These are phyloP conservation scores for Pyronema omphalodes DNA, from an alignment of 495 filamentous ascomycete species.

Conservation along the genomic window DNA sequence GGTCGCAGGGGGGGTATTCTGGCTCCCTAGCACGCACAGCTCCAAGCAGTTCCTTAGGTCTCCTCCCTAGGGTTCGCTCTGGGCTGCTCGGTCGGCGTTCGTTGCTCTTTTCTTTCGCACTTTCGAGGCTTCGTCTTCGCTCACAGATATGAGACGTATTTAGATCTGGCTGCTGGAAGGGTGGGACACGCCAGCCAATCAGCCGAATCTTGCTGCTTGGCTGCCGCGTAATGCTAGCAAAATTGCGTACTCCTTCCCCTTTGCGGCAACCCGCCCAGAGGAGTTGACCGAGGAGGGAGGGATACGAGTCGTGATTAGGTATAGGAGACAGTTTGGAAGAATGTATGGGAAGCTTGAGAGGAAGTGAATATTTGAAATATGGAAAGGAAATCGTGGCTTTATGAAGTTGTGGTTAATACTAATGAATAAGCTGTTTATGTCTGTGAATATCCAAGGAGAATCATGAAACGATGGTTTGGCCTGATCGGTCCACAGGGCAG, in stretches of 20 bases:
- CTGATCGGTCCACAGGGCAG: too few species aligned
- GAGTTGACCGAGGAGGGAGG: neutral
- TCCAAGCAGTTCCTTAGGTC: too few species aligned
- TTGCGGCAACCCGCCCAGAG: neutral
- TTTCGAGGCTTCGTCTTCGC: neutral
- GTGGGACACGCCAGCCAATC: neutral
- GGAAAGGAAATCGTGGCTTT: too few species aligned
- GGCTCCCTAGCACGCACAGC: too few species aligned
- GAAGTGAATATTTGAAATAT: too few species aligned
- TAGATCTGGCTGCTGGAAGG: neutral
- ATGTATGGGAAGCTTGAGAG: too few species aligned
- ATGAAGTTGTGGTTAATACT: too few species aligned
- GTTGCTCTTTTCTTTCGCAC: neutral
- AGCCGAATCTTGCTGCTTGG: neutral
- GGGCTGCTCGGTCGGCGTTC: neutral
- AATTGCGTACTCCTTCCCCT: constrained; percentile 3
- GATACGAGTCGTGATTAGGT: neutral
- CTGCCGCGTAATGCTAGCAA: constrained; percentile 3
- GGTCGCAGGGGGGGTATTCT: too few species aligned
- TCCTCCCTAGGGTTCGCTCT: neutral
- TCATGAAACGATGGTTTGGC: too few species aligned
- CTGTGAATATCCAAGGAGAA: too few species aligned
- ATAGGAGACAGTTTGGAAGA: neutral
- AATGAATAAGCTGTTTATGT: too few species aligned
- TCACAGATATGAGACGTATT: neutral